Percentiles rank a stretch among this genome's conserved stretches.
Evolutionary conservation across 148 eudicot genomes (phyloP).

Genomic region (Fagopyrum tataricum): DNA sequence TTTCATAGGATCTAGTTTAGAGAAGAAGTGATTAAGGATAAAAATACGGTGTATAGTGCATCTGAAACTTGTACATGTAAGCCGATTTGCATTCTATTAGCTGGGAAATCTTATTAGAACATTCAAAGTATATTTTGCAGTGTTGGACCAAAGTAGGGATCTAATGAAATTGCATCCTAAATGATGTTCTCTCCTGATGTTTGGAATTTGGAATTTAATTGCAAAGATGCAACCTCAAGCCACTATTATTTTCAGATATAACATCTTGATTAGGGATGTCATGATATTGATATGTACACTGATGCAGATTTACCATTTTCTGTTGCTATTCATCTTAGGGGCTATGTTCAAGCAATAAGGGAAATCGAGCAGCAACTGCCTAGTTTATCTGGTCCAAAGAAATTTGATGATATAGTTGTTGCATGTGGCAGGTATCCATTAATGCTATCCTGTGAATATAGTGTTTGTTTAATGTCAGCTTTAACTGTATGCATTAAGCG

Average conservation of each 20-base stretch:
- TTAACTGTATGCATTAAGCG: not conserved
- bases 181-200: not conserved
- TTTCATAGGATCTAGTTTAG: too few relatives aligned
- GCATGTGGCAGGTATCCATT: conserved; percentile 86
- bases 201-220: not conserved
- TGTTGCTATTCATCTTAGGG: conserved; percentile 42
- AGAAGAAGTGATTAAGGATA: too few relatives aligned
- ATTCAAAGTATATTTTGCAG: not conserved
- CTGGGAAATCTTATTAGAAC: not conserved
- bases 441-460: not conserved
- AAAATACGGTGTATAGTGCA: not conserved
- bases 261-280: not conserved
- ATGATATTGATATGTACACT: not conserved
- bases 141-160: not conserved
- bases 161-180: not conserved
- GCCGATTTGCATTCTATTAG: not conserved
- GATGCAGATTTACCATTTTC: not conserved
- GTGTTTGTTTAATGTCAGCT: not conserved
- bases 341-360: conserved; percentile 83
- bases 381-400: conserved; percentile 21
- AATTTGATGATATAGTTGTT: conserved; percentile 88
- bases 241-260: not conserved
- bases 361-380: conserved; percentile 81
- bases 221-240: not conserved
- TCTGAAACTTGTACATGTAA: not conserved